phyloP scores from a whole-genome alignment of 768 basidiomycete genomes.

The Xerocomus brunneocitrinus region DNA sequence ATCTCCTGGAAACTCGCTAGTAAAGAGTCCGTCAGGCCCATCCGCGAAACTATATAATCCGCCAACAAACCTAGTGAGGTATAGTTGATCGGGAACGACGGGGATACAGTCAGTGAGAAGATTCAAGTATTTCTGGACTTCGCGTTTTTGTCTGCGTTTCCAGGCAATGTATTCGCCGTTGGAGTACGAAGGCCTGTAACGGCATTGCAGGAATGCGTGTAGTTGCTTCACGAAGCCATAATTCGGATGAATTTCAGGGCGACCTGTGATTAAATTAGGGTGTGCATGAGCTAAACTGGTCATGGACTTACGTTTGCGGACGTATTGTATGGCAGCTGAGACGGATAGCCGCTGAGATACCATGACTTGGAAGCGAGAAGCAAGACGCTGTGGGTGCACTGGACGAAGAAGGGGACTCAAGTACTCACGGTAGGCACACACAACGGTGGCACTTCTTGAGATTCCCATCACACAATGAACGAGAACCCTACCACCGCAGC shows the following conservation, averaged over 20 bases:
- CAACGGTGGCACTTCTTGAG: conserved; percentile 60
- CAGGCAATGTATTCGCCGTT: conserved; percentile 51
- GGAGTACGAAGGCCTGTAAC: conserved; percentile 39
- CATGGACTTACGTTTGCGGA: conserved; percentile 43
- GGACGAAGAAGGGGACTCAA: conserved; percentile 16
- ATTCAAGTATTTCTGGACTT: conserved; percentile 50
- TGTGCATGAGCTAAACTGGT: conserved; percentile 7
- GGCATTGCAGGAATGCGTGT: conserved; percentile 48
- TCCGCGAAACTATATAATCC: not conserved
- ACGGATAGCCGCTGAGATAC: conserved; percentile 39
- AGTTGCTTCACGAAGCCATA: conserved; percentile 57
- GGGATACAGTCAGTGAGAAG: conserved; percentile 47
- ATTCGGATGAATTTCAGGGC: conserved; percentile 37
- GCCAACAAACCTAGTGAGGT: conserved; percentile 44
- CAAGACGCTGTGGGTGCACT: conserved; percentile 1
- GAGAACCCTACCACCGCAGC: conserved; percentile 50
- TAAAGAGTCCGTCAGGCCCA: not conserved
- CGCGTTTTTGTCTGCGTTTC: conserved; percentile 51
- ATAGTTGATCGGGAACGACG: conserved; percentile 46
- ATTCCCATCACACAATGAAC: conserved; percentile 75
- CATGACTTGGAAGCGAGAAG: conserved; percentile 41
- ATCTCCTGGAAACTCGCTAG: conserved; percentile 56
- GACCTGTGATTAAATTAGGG: conserved; percentile 25
- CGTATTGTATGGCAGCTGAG: conserved; percentile 42
- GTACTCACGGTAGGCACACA: conserved; percentile 47